phyloP scores from a whole-genome alignment of 1,139 yeast species.

The Protomyces lactucae-debilis region DNA sequence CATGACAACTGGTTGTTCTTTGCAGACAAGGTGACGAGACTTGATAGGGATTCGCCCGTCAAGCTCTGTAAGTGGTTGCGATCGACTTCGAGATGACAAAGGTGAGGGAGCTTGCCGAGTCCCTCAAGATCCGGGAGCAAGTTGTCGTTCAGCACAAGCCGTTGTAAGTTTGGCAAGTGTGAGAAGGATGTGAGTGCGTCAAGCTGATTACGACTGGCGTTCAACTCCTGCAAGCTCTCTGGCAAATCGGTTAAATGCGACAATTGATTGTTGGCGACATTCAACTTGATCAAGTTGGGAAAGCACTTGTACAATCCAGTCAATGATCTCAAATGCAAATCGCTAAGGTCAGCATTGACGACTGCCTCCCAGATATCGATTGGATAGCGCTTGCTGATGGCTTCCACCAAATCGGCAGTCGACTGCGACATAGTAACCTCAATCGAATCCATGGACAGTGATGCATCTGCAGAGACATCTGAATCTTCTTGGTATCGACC shows the following conservation, averaged over 20 bases:
- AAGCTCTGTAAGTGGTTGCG: slow-evolving; percentile 36
- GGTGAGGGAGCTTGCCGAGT: slow-evolving; percentile 35
- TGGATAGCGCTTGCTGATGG: slow-evolving; percentile 16
- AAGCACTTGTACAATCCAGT: slow-evolving; percentile 40
- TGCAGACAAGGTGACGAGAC: slow-evolving; percentile 37
- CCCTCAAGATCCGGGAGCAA: slow-evolving; percentile 36
- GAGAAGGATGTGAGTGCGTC: slow-evolving; percentile 37
- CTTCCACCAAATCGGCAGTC: slow-evolving; percentile 1
- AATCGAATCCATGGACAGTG: not conserved
- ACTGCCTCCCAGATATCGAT: slow-evolving; percentile 40
- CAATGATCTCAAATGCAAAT: slow-evolving; percentile 37
- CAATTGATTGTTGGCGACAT: slow-evolving; percentile 39
- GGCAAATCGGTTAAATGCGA: slow-evolving; percentile 42
- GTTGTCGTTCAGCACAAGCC: slow-evolving; percentile 39
- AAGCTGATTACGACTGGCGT: slow-evolving; percentile 37
- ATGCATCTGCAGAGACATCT: not conserved
- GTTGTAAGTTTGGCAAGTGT: slow-evolving; percentile 37
- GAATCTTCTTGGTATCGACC: not conserved
- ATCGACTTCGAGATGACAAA: slow-evolving; percentile 38
- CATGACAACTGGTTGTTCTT: slow-evolving; percentile 35
- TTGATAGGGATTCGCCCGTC: slow-evolving; percentile 37
- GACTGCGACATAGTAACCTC: slow-evolving; percentile 23
- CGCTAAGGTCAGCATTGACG: slow-evolving; percentile 37
- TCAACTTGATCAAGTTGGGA: slow-evolving; percentile 39
- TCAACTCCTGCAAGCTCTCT: slow-evolving; percentile 35